Conservation (phyloP, 2,329 filamentous ascomycete species). For the Aspergillus bombycis region DNA sequence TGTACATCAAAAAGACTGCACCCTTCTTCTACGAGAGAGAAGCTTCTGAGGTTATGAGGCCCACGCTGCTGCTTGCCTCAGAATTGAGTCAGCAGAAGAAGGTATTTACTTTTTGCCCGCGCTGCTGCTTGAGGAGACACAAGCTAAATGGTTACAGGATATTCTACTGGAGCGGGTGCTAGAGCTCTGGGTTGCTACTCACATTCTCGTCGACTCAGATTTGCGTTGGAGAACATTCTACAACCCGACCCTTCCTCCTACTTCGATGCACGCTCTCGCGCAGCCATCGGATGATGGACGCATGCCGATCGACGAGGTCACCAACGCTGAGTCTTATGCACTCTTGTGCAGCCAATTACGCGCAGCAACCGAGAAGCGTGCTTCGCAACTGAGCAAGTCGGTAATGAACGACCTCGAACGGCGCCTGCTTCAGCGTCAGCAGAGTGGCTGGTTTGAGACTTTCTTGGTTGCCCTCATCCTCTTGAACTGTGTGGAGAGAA, state of each 20-base stretch:
- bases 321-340: conserved; percentile 49
- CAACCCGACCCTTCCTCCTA: conserved; percentile 46
- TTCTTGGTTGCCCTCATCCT: conserved; percentile 63
- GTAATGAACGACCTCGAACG: conserved; percentile 64
- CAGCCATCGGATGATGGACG: conserved; percentile 45
- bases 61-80: conserved; percentile 48
- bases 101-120: conserved; percentile 25
- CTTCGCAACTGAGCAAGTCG: conserved; percentile 54
- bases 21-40: conserved; percentile 53
- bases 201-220: conserved; percentile 55
- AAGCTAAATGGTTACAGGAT: conserved; percentile 36
- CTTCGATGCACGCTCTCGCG: conserved; percentile 40
- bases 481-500: conserved; percentile 62
- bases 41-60: conserved; percentile 54
- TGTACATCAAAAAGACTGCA: conserved; percentile 56
- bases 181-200: conserved; percentile 61
- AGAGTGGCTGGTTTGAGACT: conserved; percentile 60
- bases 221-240: conserved; percentile 54
- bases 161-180: conserved; percentile 54
- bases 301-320: conserved; percentile 42
- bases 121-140: background rate
- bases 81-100: conserved; percentile 44
- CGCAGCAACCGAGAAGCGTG: conserved; percentile 59
- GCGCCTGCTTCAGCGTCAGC: conserved; percentile 61
- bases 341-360: conserved; percentile 59